phyloP scores from a whole-genome alignment of 2,329 filamentous ascomycete genomes.

The Sporothrix protearum region DNA sequence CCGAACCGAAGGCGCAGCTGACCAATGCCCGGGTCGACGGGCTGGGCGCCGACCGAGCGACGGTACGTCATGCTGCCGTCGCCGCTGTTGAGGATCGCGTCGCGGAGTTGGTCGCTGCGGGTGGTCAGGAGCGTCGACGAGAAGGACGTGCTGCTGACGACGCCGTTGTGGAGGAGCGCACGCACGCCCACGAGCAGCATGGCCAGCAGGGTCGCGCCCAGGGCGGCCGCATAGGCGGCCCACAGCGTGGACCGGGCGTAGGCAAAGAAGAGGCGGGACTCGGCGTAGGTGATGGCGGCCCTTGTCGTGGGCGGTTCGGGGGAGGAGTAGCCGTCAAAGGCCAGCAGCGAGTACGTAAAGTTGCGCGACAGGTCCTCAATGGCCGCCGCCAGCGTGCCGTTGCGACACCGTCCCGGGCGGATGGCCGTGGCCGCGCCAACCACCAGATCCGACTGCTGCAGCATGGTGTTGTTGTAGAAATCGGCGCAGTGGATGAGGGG shows the following conservation, averaged over 20 bases:
- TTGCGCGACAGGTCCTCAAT: slow-evolving; percentile 26
- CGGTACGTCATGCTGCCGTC: neutral
- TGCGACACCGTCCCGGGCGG: slow-evolving; percentile 11
- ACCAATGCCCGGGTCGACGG: slow-evolving; percentile 3
- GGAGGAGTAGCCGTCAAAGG: slow-evolving; percentile 16
- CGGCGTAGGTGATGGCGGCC: neutral
- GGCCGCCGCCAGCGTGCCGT: slow-evolving; percentile 23
- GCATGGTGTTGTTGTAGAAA: slow-evolving; percentile 18
- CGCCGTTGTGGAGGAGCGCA: slow-evolving; percentile 40
- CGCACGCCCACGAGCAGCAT: slow-evolving; percentile 32
- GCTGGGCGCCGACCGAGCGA: neutral
- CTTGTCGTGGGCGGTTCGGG: neutral
- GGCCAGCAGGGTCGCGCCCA: slow-evolving; percentile 48
- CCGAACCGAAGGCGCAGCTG: slow-evolving; percentile 20
- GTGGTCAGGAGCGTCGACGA: slow-evolving; percentile 21
- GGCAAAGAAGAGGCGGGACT: slow-evolving; percentile 14
- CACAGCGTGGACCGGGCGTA: slow-evolving; percentile 38
- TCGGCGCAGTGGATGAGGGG: slow-evolving; percentile 21
- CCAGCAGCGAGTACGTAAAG: slow-evolving; percentile 22
- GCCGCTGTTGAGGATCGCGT: neutral
- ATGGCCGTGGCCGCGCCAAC: neutral
- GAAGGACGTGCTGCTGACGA: slow-evolving; percentile 21
- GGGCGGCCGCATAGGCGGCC: slow-evolving; percentile 68
- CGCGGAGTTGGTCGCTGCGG: slow-evolving; percentile 13
- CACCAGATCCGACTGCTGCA: neutral